A percentile compares a stretch with the other conserved stretches of the same genome.
Evolutionary conservation across 2,329 filamentous ascomycete genomes (phyloP).

Genomic region (Elsinoe arachidis): DNA sequence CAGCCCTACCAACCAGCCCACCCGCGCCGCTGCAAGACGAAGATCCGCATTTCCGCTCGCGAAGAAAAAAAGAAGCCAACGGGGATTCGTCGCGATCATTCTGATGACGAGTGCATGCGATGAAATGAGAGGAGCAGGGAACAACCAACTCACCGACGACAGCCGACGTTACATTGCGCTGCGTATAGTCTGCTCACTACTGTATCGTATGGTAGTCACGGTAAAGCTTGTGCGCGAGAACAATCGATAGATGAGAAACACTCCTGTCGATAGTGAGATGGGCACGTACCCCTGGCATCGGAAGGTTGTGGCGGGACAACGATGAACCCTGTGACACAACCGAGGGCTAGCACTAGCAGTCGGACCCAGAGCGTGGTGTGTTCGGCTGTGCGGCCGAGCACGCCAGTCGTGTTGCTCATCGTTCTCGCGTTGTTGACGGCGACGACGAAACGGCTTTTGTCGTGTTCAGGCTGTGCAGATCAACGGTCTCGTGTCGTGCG

Average conservation of each 20-base stretch:
- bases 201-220: neutral
- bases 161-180: neutral
- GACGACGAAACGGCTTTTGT: neutral
- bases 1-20: neutral
- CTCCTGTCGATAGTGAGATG: neutral
- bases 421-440: constrained; percentile 11
- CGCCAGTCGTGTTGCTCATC: neutral
- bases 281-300: neutral
- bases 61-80: neutral
- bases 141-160: neutral
- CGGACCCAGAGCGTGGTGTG: neutral
- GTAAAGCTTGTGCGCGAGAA: constrained; percentile 2
- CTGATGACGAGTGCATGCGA: neutral
- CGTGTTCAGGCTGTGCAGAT: constrained; percentile 8
- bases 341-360: neutral
- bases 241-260: constrained; percentile 12
- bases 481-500: constrained; percentile 1
- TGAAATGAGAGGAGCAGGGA: neutral
- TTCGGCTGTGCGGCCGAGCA: constrained; percentile 5
- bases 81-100: neutral
- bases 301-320: constrained; percentile 3
- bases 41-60: neutral
- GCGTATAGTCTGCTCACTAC: neutral
- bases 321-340: neutral
- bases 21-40: neutral